phyloP scores from a whole-genome alignment of 179 eudicot genomes.

The Beta corolliflora region DNA sequence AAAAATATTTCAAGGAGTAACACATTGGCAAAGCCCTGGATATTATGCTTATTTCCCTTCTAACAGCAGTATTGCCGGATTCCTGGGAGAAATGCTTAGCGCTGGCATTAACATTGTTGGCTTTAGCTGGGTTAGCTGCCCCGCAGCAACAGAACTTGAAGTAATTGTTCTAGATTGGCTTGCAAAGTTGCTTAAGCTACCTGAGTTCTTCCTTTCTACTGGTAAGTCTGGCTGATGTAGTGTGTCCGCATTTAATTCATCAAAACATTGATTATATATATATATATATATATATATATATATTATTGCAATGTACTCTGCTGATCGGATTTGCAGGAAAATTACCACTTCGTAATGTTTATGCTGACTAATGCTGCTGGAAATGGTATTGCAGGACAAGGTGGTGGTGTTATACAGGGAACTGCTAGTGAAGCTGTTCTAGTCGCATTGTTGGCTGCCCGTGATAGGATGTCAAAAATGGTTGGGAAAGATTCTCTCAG shows the following conservation, averaged over 20 bases:
- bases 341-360: background rate
- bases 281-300: background rate
- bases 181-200: conserved; percentile 73
- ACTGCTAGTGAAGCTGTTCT: conserved; percentile 95
- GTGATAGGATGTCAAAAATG: conserved; percentile 69
- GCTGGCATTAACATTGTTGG: conserved; percentile 93
- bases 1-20: conserved; percentile 90
- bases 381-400: conserved; percentile 54
- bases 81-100: conserved; percentile 95
- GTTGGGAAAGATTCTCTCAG: conserved; percentile 67
- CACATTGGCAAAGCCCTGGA: conserved; percentile 98
- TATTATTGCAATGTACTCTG: background rate
- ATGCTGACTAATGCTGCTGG: background rate
- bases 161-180: conserved; percentile 96
- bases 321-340: background rate
- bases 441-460: conserved; percentile 86
- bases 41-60: conserved; percentile 88
- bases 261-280: background rate
- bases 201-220: conserved; percentile 70
- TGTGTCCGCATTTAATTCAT: background rate
- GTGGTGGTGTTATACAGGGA: conserved; percentile 97
- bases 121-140: conserved; percentile 94
- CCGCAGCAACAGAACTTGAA: conserved; percentile 98
- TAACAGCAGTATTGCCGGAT: conserved; percentile 88
- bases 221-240: conserved; percentile 41